Evolutionary conservation across 805 yeast genomes (phyloP).

Genomic region (Barnettozyma populi): DNA sequence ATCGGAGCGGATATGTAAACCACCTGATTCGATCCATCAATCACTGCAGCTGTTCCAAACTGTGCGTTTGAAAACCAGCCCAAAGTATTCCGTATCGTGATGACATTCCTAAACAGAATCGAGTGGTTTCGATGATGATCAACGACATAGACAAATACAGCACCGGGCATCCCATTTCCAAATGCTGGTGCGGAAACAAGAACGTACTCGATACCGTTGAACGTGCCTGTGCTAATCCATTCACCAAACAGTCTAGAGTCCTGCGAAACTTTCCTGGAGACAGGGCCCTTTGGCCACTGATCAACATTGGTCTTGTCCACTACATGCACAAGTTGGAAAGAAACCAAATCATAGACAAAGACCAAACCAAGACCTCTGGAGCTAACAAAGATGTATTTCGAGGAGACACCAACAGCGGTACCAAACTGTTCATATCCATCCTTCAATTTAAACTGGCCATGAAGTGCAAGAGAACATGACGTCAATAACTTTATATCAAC

Average conservation of each 20-base stretch:
- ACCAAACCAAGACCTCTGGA: slow-evolving; percentile 35
- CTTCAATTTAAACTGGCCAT: slow-evolving; percentile 4
- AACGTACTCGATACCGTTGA: slow-evolving; percentile 12
- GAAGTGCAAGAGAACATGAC: not conserved
- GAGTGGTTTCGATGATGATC: not conserved
- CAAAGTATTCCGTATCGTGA: slow-evolving; percentile 4
- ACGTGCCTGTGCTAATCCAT: slow-evolving; percentile 13
- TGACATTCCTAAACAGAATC: not conserved
- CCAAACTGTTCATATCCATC: slow-evolving; percentile 41
- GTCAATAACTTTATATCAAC: slow-evolving; percentile 11
- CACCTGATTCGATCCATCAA: slow-evolving; percentile 11
- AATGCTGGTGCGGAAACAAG: slow-evolving; percentile 12
- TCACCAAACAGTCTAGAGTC: slow-evolving; percentile 18
- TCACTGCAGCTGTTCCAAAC: slow-evolving; percentile 13
- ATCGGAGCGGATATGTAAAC: slow-evolving; percentile 41
- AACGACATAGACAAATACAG: slow-evolving; percentile 29
- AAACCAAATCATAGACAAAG: slow-evolving; percentile 26
- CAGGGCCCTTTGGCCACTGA: not conserved
- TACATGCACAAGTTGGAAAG: slow-evolving; percentile 21
- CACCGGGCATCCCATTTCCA: slow-evolving; percentile 36
- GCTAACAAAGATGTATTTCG: slow-evolving; percentile 29
- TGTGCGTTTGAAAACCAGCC: slow-evolving; percentile 9
- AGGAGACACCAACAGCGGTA: slow-evolving; percentile 26
- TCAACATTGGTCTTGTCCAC: slow-evolving; percentile 13
- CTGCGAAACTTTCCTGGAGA: slow-evolving; percentile 7